Conservation (phyloP, 352 stramenopile genomes). For the Aphanomyces stellatus region DNA sequence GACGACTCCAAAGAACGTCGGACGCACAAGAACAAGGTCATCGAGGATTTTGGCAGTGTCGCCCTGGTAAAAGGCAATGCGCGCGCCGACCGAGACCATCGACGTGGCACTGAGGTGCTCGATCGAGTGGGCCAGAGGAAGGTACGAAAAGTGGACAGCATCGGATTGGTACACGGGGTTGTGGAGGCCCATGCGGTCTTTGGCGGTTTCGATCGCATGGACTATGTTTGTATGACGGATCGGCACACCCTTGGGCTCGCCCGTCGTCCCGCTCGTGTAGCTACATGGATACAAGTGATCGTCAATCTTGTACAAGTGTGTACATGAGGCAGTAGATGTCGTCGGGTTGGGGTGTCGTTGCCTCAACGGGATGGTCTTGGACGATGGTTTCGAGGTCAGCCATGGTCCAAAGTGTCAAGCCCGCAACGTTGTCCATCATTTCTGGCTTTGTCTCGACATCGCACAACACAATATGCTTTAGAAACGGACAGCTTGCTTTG, state of each 20-base stretch:
- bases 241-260: slow-evolving; percentile 19
- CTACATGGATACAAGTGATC: background rate
- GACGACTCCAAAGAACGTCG: slow-evolving; percentile 89
- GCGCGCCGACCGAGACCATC: slow-evolving; percentile 61
- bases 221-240: slow-evolving; percentile 19
- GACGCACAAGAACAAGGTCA: slow-evolving; percentile 84
- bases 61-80: slow-evolving; percentile 91
- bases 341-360: background rate
- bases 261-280: slow-evolving; percentile 22
- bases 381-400: slow-evolving; percentile 8
- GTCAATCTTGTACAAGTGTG: background rate
- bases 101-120: slow-evolving; percentile 63
- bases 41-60: slow-evolving; percentile 86
- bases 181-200: slow-evolving; percentile 2
- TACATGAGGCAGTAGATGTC: slow-evolving; percentile 22
- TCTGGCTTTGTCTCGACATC: background rate
- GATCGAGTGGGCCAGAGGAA: slow-evolving; percentile 95
- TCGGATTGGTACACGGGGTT: slow-evolving; percentile 1
- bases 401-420: slow-evolving; percentile 6
- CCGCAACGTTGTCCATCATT: background rate
- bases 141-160: slow-evolving; percentile 92
- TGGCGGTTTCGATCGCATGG: slow-evolving; percentile 5
- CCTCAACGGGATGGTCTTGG: background rate
- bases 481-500: slow-evolving; percentile 33
- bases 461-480: slow-evolving; percentile 31